phyloP scores from a whole-genome alignment of 768 basidiomycete genomes.

The Cystofilobasidium ferigula region DNA sequence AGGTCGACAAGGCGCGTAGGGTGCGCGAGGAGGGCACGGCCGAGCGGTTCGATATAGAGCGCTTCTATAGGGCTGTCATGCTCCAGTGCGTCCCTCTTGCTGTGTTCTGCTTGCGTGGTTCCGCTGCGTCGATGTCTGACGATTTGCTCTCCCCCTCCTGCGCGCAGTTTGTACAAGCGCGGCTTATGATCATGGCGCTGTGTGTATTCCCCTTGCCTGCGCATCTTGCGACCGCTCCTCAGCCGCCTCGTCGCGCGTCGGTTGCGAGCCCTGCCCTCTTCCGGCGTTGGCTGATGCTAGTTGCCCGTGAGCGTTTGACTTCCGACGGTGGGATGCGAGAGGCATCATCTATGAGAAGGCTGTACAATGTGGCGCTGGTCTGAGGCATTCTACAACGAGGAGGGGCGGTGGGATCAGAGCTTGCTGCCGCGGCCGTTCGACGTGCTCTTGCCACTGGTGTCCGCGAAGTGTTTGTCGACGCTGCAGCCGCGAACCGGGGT shows the following conservation, averaged over 20 bases:
- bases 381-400: no score
- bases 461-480: constrained; percentile 16
- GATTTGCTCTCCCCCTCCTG: background rate
- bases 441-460: background rate
- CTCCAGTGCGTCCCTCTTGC: constrained; percentile 17
- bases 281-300: no score
- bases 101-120: background rate
- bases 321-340: no score
- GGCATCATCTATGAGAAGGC: no score
- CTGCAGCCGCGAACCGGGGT: background rate
- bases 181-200: no score
- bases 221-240: no score
- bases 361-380: no score
- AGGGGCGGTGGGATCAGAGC: no score
- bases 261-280: no score
- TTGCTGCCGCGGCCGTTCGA: constrained; percentile 6
- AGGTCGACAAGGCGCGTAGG: background rate
- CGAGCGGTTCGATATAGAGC: constrained; percentile 24
- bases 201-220: no score
- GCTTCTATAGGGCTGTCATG: constrained; percentile 24
- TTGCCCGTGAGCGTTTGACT: no score
- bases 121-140: background rate
- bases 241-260: no score
- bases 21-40: constrained; percentile 15
- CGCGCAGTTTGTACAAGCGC: background rate